phyloP scores from a whole-genome alignment of 257 asterid genomes.

The Nicotiana tabacum region DNA sequence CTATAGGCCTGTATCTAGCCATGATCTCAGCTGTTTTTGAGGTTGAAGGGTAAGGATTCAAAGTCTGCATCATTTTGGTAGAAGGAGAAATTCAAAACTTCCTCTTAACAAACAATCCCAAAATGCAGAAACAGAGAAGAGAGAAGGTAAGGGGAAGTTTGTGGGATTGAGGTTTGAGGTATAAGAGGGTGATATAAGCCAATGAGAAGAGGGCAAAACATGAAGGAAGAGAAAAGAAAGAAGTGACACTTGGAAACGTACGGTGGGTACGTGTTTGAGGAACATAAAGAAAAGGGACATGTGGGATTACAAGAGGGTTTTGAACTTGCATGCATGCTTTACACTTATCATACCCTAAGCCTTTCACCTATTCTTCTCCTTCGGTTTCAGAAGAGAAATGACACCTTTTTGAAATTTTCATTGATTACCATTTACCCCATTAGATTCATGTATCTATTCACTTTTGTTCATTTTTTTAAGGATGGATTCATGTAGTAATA shows the following conservation, averaged over 20 bases:
- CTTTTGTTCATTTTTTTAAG: neutral
- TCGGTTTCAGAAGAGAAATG: neutral
- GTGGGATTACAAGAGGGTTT: conserved; percentile 41
- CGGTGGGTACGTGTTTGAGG: conserved; percentile 81
- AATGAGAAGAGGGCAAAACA: conserved; percentile 65
- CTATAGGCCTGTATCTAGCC: conserved; percentile 87
- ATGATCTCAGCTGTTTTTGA: conserved; percentile 83
- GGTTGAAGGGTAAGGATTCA: conserved; percentile 44
- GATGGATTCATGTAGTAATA: neutral
- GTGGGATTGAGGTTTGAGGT: conserved; percentile 11
- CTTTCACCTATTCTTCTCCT: neutral
- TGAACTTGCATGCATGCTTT: conserved; percentile 58
- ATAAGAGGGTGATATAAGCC: conserved; percentile 30
- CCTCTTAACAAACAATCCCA: neutral
- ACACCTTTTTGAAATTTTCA: neutral
- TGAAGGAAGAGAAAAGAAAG: conserved; percentile 18
- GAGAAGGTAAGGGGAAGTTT: neutral
- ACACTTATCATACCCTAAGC: conserved; percentile 38
- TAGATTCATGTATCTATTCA: neutral
- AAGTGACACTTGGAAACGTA: conserved; percentile 66
- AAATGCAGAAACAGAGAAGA: neutral
- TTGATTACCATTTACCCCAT: neutral
- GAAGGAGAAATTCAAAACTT: neutral
- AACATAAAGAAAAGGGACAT: conserved; percentile 49
- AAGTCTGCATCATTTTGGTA: conserved; percentile 55